Percentiles rank a stretch among this genome's conserved stretches.
phyloP scores from a whole-genome alignment of 768 basidiomycete species.

The Pisolithus marmoratus region DNA sequence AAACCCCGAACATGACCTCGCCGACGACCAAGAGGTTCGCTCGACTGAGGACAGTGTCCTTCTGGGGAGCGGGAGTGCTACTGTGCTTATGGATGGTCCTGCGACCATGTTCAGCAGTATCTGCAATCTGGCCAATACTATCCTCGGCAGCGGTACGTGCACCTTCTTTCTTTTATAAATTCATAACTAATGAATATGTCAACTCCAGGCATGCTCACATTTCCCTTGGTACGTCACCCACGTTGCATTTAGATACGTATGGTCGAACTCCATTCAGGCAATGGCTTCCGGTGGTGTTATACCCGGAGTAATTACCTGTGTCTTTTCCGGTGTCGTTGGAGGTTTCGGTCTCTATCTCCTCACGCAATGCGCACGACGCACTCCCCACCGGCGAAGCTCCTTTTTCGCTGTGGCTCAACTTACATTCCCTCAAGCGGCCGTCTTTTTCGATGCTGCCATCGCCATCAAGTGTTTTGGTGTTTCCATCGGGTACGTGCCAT shows the following conservation, averaged over 20 bases:
- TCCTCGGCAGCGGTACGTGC: constrained; percentile 79
- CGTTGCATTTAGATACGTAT: not conserved
- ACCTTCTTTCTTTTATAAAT: not conserved
- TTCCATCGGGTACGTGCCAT: constrained; percentile 64
- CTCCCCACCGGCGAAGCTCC: constrained; percentile 69
- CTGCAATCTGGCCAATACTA: constrained; percentile 83
- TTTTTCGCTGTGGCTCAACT: constrained; percentile 81
- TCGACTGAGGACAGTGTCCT: constrained; percentile 55
- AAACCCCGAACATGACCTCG: constrained; percentile 19
- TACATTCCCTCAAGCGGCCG: constrained; percentile 82
- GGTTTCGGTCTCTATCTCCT: constrained; percentile 88
- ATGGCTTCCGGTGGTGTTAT: constrained; percentile 88
- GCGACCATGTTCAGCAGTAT: constrained; percentile 65
- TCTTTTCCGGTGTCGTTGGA: constrained; percentile 70
- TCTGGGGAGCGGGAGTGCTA: constrained; percentile 36
- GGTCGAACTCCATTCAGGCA: constrained; percentile 43
- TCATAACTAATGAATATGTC: not conserved
- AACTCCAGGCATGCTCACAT: constrained; percentile 78
- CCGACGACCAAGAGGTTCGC: constrained; percentile 7
- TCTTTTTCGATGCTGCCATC: constrained; percentile 92
- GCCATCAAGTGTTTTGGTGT: constrained; percentile 97
- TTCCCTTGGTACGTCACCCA: constrained; percentile 58
- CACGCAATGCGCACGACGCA: constrained; percentile 71
- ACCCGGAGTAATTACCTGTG: constrained; percentile 85
- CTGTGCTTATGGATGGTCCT: constrained; percentile 49